Evolutionary conservation across 495 filamentous ascomycete genomes (phyloP).

Genomic region (Amniculicola lignicola): DNA sequence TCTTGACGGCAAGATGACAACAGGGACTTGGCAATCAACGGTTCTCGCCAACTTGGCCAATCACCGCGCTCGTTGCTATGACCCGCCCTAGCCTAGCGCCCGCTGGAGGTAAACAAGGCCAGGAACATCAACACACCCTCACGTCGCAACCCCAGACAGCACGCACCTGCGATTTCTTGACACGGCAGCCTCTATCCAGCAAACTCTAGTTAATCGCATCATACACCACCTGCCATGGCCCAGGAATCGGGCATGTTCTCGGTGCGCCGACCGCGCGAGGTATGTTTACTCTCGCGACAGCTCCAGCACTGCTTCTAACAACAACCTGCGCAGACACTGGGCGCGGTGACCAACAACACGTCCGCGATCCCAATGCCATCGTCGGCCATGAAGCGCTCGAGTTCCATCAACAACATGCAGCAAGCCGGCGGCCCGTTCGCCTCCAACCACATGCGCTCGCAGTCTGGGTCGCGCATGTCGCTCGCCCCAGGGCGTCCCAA

Average conservation of each 20-base stretch:
- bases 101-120: no score
- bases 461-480: conserved; percentile 81
- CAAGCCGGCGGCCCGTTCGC: conserved; percentile 55
- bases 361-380: conserved; percentile 80
- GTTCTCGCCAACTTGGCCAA: no score
- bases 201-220: no score
- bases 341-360: conserved; percentile 65
- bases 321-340: conserved; percentile 63
- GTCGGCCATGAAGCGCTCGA: conserved; percentile 95
- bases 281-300: conserved; percentile 29
- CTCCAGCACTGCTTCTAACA: conserved; percentile 5
- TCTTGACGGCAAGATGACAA: no score
- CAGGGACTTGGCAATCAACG: no score
- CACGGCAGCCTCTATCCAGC: no score
- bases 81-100: no score
- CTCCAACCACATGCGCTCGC: conserved; percentile 69
- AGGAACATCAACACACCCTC: no score
- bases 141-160: no score
- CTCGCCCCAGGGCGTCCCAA: conserved; percentile 73
- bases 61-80: no score
- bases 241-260: conserved; percentile 44
- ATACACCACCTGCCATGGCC: conserved; percentile 33
- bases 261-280: conserved; percentile 45
- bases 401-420: conserved; percentile 67
- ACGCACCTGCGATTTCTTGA: no score